A percentile compares a stretch with the other conserved stretches of the same genome.
phyloP scores from a whole-genome alignment of 345 rosid species.

The Iberis pinnata region DNA sequence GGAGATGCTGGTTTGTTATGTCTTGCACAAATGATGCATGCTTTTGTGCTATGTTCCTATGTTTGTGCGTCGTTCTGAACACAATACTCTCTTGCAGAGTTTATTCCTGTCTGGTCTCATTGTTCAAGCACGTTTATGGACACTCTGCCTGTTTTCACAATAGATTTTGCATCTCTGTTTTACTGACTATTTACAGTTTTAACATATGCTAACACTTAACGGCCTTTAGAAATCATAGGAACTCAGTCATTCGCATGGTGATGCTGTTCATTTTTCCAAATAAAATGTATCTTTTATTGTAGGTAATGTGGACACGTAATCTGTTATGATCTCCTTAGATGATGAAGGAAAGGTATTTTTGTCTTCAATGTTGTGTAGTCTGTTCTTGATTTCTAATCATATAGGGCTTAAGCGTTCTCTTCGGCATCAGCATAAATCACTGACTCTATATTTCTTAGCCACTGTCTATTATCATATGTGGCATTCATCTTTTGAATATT shows the following conservation, averaged over 20 bases:
- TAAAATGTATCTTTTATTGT: slow-evolving; percentile 93
- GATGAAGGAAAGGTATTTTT: slow-evolving; percentile 98
- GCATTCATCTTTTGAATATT: too few relatives aligned
- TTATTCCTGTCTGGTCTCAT: slow-evolving; percentile 3
- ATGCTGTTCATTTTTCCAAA: slow-evolving; percentile 56
- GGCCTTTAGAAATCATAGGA: slow-evolving; percentile 32
- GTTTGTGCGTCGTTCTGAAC: background rate
- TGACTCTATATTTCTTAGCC: too few relatives aligned
- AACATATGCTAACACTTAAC: slow-evolving; percentile 14
- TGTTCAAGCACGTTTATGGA: background rate
- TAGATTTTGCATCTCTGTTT: background rate
- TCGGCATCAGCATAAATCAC: too few relatives aligned
- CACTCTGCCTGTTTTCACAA: background rate
- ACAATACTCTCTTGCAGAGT: background rate
- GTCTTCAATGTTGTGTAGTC: slow-evolving; percentile 36
- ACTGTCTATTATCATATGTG: too few relatives aligned
- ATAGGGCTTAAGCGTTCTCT: slow-evolving; percentile 23
- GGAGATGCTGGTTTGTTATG: too few relatives aligned
- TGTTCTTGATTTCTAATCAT: slow-evolving; percentile 33
- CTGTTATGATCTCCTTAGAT: slow-evolving; percentile 94
- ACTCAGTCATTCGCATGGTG: slow-evolving; percentile 43
- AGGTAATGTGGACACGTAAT: slow-evolving; percentile 98
- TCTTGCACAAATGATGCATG: background rate
- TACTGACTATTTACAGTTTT: slow-evolving; percentile 19
- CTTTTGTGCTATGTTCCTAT: too few relatives aligned